Percentiles rank a stretch among this genome's conserved stretches.
phyloP scores from a whole-genome alignment of 768 basidiomycete genomes.

The Mycena indigotica region DNA sequence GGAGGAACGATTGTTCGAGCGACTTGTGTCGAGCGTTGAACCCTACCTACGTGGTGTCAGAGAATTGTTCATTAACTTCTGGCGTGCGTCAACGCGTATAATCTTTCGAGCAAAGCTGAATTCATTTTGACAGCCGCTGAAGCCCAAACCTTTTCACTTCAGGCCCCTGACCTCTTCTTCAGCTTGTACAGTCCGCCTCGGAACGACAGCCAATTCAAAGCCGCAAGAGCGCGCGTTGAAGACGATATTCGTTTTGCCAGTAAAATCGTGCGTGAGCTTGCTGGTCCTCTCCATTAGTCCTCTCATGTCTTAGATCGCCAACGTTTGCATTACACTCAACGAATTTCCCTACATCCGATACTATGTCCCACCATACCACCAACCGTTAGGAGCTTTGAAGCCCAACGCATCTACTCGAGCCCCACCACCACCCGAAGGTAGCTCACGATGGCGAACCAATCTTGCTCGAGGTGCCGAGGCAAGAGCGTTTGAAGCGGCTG shows the following conservation, averaged over 20 bases:
- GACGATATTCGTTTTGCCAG: conserved; percentile 81
- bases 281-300: neutral
- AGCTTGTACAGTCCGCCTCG: conserved; percentile 86
- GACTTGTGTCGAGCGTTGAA: conserved; percentile 75
- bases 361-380: conserved; percentile 81
- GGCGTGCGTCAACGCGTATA: conserved; percentile 70
- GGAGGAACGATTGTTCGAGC: conserved; percentile 74
- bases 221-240: conserved; percentile 75
- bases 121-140: conserved; percentile 64
- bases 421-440: conserved; percentile 64
- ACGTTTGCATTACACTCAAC: conserved; percentile 85
- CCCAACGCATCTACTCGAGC: conserved; percentile 62
- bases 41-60: conserved; percentile 75
- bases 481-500: conserved; percentile 67
- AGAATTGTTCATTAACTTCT: conserved; percentile 92
- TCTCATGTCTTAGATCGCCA: conserved; percentile 62
- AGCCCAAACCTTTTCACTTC: conserved; percentile 80
- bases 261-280: conserved; percentile 56
- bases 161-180: conserved; percentile 81
- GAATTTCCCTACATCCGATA: conserved; percentile 94
- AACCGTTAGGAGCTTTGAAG: conserved; percentile 82
- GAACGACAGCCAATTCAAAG: conserved; percentile 62
- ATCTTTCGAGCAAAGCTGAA: neutral
- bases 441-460: conserved; percentile 77
- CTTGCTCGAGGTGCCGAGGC: conserved; percentile 74